These are phyloP conservation scores for Boletus rex-veris DNA, from an alignment of 768 basidiomycete species.

Conservation along the genomic window DNA sequence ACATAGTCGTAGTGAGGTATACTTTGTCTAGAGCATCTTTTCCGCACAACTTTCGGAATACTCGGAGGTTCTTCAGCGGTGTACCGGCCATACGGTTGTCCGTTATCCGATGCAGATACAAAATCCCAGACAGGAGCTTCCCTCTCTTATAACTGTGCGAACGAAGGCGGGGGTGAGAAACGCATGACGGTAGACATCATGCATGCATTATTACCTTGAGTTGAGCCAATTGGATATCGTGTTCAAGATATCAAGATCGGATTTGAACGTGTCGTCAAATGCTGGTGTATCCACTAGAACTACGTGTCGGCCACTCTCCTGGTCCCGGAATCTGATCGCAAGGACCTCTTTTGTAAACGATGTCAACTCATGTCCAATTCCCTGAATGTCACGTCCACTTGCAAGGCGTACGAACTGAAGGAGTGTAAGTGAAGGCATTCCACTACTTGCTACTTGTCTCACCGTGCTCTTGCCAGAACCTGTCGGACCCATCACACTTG, in stretches of 20 bases:
- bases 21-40: constrained; percentile 30
- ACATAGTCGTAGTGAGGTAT: constrained; percentile 11
- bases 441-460: too few relatives aligned
- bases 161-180: neutral
- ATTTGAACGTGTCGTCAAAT: neutral
- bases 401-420: neutral
- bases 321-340: constrained; percentile 4
- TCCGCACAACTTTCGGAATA: constrained; percentile 32
- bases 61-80: constrained; percentile 10
- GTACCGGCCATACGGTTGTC: too few relatives aligned
- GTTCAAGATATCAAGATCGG: constrained; percentile 11
- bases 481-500: constrained; percentile 7
- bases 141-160: constrained; percentile 1
- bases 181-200: too few relatives aligned
- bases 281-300: constrained; percentile 25
- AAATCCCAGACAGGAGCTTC: too few relatives aligned
- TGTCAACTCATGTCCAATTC: constrained; percentile 5
- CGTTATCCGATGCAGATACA: too few relatives aligned
- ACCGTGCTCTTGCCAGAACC: too few relatives aligned
- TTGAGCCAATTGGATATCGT: constrained; percentile 16
- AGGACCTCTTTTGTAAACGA: constrained; percentile 11
- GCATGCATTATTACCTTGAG: too few relatives aligned
- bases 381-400: neutral
- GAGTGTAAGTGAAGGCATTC: too few relatives aligned
- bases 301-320: neutral